Conservation (phyloP, 495 filamentous ascomycete genomes). For the Cudoniella acicularis region DNA sequence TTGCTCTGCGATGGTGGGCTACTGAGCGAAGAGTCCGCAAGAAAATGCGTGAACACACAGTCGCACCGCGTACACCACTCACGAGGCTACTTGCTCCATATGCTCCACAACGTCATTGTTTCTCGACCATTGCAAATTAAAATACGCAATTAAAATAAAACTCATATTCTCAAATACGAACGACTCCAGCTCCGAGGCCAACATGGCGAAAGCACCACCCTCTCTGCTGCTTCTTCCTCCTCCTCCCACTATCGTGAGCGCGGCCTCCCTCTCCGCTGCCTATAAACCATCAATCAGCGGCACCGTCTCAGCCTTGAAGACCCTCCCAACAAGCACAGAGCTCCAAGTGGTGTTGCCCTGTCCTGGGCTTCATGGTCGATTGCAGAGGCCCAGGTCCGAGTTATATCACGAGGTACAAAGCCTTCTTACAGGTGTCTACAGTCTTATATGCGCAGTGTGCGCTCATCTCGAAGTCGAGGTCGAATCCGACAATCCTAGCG, state of each 20-base stretch:
- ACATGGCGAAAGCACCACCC: conserved; percentile 28
- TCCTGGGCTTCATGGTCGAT: conserved; percentile 44
- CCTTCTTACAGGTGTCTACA: conserved; percentile 74
- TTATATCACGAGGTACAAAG: conserved; percentile 61
- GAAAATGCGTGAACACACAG: no score
- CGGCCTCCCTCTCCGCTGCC: conserved; percentile 46
- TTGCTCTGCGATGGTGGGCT: no score
- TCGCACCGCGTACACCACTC: no score
- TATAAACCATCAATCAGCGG: conserved; percentile 52
- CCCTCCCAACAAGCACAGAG: conserved; percentile 30
- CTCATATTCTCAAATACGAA: no score
- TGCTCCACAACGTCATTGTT: no score
- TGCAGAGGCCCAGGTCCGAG: conserved; percentile 44
- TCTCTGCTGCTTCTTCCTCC: conserved; percentile 57
- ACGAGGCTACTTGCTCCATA: no score
- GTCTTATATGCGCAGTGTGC: conserved; percentile 64
- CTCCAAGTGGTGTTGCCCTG: conserved; percentile 54
- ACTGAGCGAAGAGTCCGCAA: no score
- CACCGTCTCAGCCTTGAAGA: conserved; percentile 40
- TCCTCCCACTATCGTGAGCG: conserved; percentile 44
- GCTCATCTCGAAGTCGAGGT: conserved; percentile 50
- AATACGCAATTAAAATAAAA: no score
- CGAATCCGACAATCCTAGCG: conserved; percentile 62
- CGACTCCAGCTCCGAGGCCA: no score
- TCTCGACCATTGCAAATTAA: no score